phyloP scores from a whole-genome alignment of 2,329 filamentous ascomycete genomes.

The Alternaria burnsii region DNA sequence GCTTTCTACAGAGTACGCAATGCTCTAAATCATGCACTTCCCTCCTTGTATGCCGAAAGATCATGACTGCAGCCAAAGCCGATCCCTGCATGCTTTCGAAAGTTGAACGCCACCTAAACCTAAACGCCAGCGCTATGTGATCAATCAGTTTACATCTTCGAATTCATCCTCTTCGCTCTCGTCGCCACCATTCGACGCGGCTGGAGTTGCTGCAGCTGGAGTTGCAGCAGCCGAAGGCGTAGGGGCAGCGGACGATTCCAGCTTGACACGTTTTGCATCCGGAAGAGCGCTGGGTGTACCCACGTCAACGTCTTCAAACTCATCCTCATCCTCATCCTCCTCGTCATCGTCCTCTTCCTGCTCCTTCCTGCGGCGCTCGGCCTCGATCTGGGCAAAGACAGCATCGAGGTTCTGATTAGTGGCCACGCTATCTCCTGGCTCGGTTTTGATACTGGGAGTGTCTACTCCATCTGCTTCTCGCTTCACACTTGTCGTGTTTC shows the following conservation, averaged over 20 bases:
- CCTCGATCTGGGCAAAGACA: slow-evolving; percentile 72
- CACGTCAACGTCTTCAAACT: slow-evolving; percentile 47
- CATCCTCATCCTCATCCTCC: slow-evolving; percentile 14
- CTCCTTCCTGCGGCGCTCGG: slow-evolving; percentile 60
- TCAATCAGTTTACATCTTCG: slow-evolving; percentile 52
- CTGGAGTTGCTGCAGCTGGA: slow-evolving; percentile 48
- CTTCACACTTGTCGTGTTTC: slow-evolving; percentile 45
- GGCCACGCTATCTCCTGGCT: slow-evolving; percentile 60
- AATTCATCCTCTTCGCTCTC: slow-evolving; percentile 59
- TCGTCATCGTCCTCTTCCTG: slow-evolving; percentile 53
- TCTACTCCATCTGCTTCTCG: slow-evolving; percentile 50
- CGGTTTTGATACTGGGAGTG: slow-evolving; percentile 49
- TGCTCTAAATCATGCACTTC: background rate
- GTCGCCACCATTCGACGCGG: slow-evolving; percentile 55
- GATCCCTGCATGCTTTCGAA: background rate
- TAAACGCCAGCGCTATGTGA: slow-evolving; percentile 25
- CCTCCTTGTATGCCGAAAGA: background rate
- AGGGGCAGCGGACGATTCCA: slow-evolving; percentile 59
- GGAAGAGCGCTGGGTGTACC: slow-evolving; percentile 40
- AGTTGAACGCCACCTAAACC: background rate
- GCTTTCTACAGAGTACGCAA: background rate
- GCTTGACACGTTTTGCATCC: slow-evolving; percentile 68
- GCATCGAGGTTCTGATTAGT: slow-evolving; percentile 68
- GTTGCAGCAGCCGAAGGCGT: slow-evolving; percentile 44
- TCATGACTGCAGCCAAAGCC: background rate